These are phyloP conservation scores for Lipomyces spencermartinsiae DNA, from an alignment of 805 yeast genomes.

Conservation along the genomic window DNA sequence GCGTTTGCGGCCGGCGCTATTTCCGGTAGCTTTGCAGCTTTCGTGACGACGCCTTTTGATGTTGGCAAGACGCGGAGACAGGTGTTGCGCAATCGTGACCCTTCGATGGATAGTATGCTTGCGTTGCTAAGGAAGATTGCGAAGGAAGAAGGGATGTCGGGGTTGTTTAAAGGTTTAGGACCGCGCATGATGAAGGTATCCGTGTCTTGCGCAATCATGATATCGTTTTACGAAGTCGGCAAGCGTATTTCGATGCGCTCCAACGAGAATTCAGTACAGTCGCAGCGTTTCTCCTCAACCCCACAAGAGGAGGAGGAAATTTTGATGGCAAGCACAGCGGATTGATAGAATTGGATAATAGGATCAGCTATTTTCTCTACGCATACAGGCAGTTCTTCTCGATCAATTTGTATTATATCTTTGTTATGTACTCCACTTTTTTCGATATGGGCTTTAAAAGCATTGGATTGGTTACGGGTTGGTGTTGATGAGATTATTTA, in stretches of 20 bases:
- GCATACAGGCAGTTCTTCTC: neutral
- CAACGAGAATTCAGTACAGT: slow-evolving; percentile 1
- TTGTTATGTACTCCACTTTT: neutral
- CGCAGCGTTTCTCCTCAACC: neutral
- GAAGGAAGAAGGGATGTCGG: slow-evolving; percentile 74
- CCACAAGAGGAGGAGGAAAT: slow-evolving; percentile 12
- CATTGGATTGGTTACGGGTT: slow-evolving; percentile 4
- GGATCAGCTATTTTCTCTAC: neutral
- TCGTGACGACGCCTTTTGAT: slow-evolving; percentile 92
- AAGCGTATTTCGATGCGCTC: slow-evolving; percentile 57
- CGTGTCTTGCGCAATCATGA: slow-evolving; percentile 98
- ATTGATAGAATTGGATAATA: neutral
- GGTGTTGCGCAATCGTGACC: slow-evolving; percentile 48
- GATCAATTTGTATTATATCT: neutral
- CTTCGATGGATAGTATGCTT: slow-evolving; percentile 58
- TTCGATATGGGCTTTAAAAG: slow-evolving; percentile 2
- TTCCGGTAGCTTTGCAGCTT: slow-evolving; percentile 85
- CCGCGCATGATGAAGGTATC: slow-evolving; percentile 92
- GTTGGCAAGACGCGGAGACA: slow-evolving; percentile 96
- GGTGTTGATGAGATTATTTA: neutral
- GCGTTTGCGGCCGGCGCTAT: slow-evolving; percentile 78
- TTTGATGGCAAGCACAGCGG: slow-evolving; percentile 1
- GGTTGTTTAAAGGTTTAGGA: slow-evolving; percentile 83
- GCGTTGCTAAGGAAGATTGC: slow-evolving; percentile 67
- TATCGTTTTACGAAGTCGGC: slow-evolving; percentile 89